Base-by-base conservation (phyloP, 805 yeast genomes). In the Saccharomyces eubayanus region DNA sequence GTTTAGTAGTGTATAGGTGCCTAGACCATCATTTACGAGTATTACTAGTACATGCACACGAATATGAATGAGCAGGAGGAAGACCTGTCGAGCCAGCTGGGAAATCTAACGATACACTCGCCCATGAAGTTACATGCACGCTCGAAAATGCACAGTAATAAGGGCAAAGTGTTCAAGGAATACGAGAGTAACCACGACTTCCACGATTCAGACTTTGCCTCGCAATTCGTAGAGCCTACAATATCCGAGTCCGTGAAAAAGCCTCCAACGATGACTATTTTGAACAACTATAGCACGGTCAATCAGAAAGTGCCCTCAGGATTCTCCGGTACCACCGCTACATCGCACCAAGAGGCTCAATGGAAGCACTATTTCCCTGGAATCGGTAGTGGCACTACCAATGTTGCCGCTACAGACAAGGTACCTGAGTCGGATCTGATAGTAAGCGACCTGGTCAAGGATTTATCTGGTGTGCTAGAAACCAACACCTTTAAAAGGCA, bases 401-500 rank as follows among this genome's bases (percentile, higher is more conserved):
- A 46, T 16, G 21, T 36, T 6, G 43, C 24, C 4, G 43, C 28
- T 10, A 12, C 20, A 16, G 28, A 45, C 29, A 49, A 36, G 14
- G 51, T 46, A 20, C 53, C 52, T n/a, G 52, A 53, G 43, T 40
- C 58, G 8, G 57, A 53, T 5, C 40, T 57, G 9, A 57, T 57
- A 14, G 48, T 57, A 1, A 50, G 48, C 11, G 53, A 45, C 30
- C 43, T 52, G 30, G 56, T 53, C 24, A 36, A 36, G 24, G 53
- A 57, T 43, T 16, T 57, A 29, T 50, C 57, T 20, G 60, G 60
- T 11, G 53, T 55, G 28, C 51, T 57, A 2, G 43, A 36, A 36
- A 46, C 49, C 5, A 57, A 55, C 46, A 57, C 60, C 4, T 57
- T 57, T 24, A 57, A 55, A 27, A 55, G 41, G 40, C 53, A 55